phyloP scores from a whole-genome alignment of 257 asterid genomes.

The Ligustrum vulgare region DNA sequence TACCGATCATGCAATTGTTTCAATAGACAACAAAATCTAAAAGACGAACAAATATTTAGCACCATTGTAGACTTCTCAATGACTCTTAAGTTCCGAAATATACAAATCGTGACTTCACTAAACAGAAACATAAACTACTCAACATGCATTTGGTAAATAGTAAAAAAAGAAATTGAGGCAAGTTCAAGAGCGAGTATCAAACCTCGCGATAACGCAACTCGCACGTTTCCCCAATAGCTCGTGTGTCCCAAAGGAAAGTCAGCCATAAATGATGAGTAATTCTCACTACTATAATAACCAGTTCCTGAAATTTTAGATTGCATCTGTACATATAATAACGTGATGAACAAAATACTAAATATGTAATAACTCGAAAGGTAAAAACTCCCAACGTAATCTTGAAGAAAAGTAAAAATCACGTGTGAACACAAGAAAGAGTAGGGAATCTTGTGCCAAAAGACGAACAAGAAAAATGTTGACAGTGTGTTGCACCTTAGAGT shows the following conservation, averaged over 20 bases:
- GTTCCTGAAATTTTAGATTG: background rate
- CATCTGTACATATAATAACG: background rate
- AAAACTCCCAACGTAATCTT: background rate
- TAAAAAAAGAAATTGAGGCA: background rate
- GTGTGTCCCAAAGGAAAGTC: background rate
- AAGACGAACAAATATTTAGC: background rate
- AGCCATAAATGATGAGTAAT: background rate
- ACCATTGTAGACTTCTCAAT: background rate
- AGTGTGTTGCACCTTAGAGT: slow-evolving; percentile 1
- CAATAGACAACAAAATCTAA: background rate
- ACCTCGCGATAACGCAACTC: background rate
- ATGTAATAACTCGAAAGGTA: background rate
- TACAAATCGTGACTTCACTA: too few relatives aligned
- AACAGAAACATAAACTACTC: too few relatives aligned
- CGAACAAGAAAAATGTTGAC: background rate
- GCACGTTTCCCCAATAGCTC: background rate
- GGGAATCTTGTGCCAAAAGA: slow-evolving; percentile 17
- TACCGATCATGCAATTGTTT: background rate
- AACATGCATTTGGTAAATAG: background rate
- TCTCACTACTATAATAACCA: background rate
- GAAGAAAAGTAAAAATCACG: background rate
- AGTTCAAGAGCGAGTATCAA: background rate
- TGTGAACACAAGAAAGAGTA: background rate
- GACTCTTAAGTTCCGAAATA: too few relatives aligned
- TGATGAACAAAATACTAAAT: background rate